Base-by-base conservation (phyloP, 371 early-diverging fungal genomes). In the Lichtheimia corymbifera region DNA sequence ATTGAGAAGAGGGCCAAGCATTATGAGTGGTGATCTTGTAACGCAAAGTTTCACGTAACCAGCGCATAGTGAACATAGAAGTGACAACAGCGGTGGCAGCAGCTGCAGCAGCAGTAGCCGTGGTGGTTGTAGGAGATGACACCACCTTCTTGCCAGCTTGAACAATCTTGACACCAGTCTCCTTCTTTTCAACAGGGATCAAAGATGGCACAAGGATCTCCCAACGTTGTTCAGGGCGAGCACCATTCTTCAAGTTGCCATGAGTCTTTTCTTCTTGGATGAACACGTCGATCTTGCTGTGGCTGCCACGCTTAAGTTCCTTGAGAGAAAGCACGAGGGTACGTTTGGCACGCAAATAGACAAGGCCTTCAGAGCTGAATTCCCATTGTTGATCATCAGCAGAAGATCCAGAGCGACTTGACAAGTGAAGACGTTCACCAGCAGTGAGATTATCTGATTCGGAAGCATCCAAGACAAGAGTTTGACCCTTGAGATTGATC, bases 401-500 rank as follows among this genome's bases (percentile, higher is more conserved):
- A 35, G 62, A 67, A n/a, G 40, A 41, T 15, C 58, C 41, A 14
- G 61, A 12, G 25, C 64, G 64, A 7, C 15, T 40, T 28, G 73
- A 61, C n/a, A 76, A 24, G 51, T 70, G 73, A 11, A 63, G 63
- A 51, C 66, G 66, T 41, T 72, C 76, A 51, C 71, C 73, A 40
- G 72, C 62, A 20, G 42, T 55, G 30, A 68, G 49, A 9, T 60
- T 62, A 18, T 20, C 57, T 44, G 56, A 53, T 22, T 61, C 57
- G 14, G 71, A 50, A 55, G 71, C 73, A 71, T 74, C 75, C 42
- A 79, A 52, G 30, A 68, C 71, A 17, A 76, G 52, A 17, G 30
- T 52, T 54, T 67, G 68, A 55, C 81, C 73, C 64, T 74, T 74
- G 17, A 78, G 71, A 59, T 85, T 85, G 35, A 80, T 63, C 17